Percentiles rank a stretch among this genome's conserved stretches.
These are phyloP conservation scores for Mortierella sp. DNA, from an alignment of 371 early-diverging fungal genomes.

Conservation along the genomic window DNA sequence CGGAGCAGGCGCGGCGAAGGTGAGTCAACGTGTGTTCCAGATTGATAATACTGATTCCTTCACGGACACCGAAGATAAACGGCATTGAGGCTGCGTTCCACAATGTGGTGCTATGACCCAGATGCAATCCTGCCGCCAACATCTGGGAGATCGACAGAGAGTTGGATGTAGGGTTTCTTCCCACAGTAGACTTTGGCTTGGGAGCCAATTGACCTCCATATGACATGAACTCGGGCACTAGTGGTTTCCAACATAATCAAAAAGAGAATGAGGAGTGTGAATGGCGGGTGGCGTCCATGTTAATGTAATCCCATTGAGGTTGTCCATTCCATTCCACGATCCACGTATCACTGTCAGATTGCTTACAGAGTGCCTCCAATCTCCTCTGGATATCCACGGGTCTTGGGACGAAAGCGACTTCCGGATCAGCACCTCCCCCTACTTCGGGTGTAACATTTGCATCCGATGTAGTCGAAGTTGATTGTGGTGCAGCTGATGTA, in stretches of 20 bases:
- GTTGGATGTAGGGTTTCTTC: slow-evolving; percentile 31
- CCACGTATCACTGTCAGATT: not conserved
- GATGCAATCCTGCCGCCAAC: slow-evolving; percentile 89
- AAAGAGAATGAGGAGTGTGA: too few species aligned
- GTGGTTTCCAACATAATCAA: too few species aligned
- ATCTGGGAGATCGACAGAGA: slow-evolving; percentile 75
- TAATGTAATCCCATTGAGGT: too few species aligned
- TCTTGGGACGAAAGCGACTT: slow-evolving; percentile 20
- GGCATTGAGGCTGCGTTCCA: slow-evolving; percentile 90
- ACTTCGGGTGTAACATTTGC: not conserved
- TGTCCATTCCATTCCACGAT: too few species aligned
- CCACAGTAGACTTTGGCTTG: slow-evolving; percentile 32
- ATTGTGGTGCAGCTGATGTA: not conserved
- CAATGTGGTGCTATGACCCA: slow-evolving; percentile 85
- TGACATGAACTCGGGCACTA: slow-evolving; percentile 52
- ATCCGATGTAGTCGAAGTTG: not conserved
- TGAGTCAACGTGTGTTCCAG: slow-evolving; percentile 92
- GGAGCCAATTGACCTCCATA: slow-evolving; percentile 47
- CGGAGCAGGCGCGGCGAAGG: slow-evolving; percentile 85
- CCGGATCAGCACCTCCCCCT: slow-evolving; percentile 15
- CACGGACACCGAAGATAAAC: slow-evolving; percentile 90
- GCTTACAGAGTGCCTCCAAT: slow-evolving; percentile 47
- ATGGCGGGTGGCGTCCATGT: too few species aligned
- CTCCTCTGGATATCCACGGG: slow-evolving; percentile 49
- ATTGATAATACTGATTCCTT: slow-evolving; percentile 95